Evolutionary conservation across 805 yeast species (phyloP).

Genomic region (Debaryomyces maramus): DNA sequence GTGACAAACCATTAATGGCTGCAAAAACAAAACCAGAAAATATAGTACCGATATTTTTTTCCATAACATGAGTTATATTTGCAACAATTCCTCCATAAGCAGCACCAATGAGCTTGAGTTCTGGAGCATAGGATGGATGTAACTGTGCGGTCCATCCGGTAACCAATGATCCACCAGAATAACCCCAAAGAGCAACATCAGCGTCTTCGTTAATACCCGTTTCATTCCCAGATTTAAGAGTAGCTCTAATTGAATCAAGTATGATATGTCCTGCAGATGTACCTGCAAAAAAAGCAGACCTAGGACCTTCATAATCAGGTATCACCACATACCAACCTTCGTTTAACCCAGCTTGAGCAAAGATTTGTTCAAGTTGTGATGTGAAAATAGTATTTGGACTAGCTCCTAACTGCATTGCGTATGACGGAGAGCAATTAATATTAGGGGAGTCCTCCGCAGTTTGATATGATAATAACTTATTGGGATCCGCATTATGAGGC

Average conservation of each 20-base stretch:
- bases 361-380: slow-evolving; percentile 17
- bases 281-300: slow-evolving; percentile 25
- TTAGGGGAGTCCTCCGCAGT: slow-evolving; percentile 20
- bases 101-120: slow-evolving; percentile 22
- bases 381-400: slow-evolving; percentile 9
- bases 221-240: slow-evolving; percentile 13
- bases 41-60: slow-evolving; percentile 18
- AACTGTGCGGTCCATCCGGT: slow-evolving; percentile 29
- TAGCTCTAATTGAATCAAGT: slow-evolving; percentile 26
- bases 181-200: slow-evolving; percentile 25
- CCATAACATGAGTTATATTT: slow-evolving; percentile 22
- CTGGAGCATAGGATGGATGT: slow-evolving; percentile 32
- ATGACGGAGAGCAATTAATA: slow-evolving; percentile 22
- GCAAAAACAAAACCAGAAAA: slow-evolving; percentile 24
- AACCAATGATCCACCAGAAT: slow-evolving; percentile 33
- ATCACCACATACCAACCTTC: slow-evolving; percentile 15
- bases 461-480: slow-evolving; percentile 23
- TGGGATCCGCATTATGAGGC: slow-evolving; percentile 24
- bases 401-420: slow-evolving; percentile 18
- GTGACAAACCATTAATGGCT: slow-evolving; percentile 24
- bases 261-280: slow-evolving; percentile 22
- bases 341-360: slow-evolving; percentile 16
- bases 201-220: slow-evolving; percentile 23
- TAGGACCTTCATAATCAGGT: slow-evolving; percentile 31
- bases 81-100: slow-evolving; percentile 32